Conservation (phyloP, 2,329 filamentous ascomycete genomes). For the Didymellaceae sp. region DNA sequence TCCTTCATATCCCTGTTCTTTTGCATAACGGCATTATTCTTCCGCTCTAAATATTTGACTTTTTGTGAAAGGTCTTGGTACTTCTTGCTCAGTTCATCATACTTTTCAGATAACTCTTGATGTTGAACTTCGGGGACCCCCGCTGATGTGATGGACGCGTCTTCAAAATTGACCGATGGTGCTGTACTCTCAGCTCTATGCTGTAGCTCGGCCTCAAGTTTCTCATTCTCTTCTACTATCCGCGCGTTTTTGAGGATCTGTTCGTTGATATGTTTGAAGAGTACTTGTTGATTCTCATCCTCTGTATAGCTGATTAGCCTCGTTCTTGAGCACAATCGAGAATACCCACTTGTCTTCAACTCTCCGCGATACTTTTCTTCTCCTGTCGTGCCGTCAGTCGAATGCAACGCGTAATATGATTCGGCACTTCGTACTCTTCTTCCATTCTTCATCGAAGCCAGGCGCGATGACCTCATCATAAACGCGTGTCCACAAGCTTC, state of each 20-base stretch:
- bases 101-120: constrained; percentile 35
- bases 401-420: background rate
- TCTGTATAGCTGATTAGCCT: constrained; percentile 22
- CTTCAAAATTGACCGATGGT: constrained; percentile 4
- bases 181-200: constrained; percentile 10
- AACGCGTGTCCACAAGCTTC: constrained; percentile 36
- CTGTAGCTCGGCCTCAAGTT: constrained; percentile 27
- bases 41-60: constrained; percentile 42
- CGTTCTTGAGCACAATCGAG: background rate
- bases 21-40: constrained; percentile 42
- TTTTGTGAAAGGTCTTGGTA: constrained; percentile 37
- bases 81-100: constrained; percentile 42
- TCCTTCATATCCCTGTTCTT: constrained; percentile 51
- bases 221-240: constrained; percentile 34
- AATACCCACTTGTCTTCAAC: constrained; percentile 37
- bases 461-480: constrained; percentile 45
- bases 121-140: constrained; percentile 33
- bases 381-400: constrained; percentile 21
- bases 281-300: constrained; percentile 37
- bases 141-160: background rate
- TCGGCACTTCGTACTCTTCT: constrained; percentile 32
- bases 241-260: constrained; percentile 35
- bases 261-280: constrained; percentile 35
- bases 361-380: constrained; percentile 33
- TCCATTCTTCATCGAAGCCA: constrained; percentile 43